These are phyloP conservation scores for Moniliophthora roreri DNA, from an alignment of 1,284 basidiomycete genomes.

Conservation along the genomic window DNA sequence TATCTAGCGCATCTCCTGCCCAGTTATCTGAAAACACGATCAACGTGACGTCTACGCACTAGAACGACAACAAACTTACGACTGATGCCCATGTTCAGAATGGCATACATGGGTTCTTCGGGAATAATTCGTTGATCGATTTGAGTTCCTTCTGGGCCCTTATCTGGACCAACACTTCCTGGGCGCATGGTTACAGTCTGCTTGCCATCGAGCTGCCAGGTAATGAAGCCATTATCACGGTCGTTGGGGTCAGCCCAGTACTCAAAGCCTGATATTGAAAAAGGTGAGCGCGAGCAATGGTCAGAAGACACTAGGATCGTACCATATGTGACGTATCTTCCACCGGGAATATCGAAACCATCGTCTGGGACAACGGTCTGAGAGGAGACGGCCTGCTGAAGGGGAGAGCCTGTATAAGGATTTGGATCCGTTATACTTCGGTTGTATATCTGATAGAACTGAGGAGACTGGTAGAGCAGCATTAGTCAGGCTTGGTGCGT, in stretches of 20 bases:
- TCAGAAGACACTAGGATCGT: slow-evolving; percentile 16
- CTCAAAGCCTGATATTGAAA: slow-evolving; percentile 59
- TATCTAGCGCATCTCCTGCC: slow-evolving; percentile 45
- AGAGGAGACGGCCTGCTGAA: slow-evolving; percentile 59
- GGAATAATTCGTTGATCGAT: slow-evolving; percentile 68
- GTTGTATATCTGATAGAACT: slow-evolving; percentile 51
- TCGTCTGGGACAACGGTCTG: slow-evolving; percentile 48
- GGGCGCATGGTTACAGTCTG: slow-evolving; percentile 55
- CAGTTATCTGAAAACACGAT: slow-evolving; percentile 42
- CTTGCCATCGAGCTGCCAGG: slow-evolving; percentile 63
- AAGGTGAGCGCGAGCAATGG: slow-evolving; percentile 11
- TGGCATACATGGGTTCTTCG: slow-evolving; percentile 72
- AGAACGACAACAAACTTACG: slow-evolving; percentile 39
- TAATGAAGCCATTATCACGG: slow-evolving; percentile 57
- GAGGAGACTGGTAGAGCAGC: slow-evolving; percentile 22
- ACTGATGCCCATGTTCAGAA: slow-evolving; percentile 67
- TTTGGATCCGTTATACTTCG: slow-evolving; percentile 52
- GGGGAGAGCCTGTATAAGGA: slow-evolving; percentile 48
- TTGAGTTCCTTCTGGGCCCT: slow-evolving; percentile 36
- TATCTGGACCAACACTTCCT: slow-evolving; percentile 54
- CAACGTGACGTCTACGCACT: neutral
- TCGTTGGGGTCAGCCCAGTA: slow-evolving; percentile 61
- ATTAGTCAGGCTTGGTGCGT: neutral
- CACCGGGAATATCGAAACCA: slow-evolving; percentile 52
- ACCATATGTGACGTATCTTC: slow-evolving; percentile 48